A percentile compares a stretch with the other conserved stretches of the same genome.
Conservation (phyloP, 2,329 filamentous ascomycete genomes). For the Talaromyces sp. region DNA sequence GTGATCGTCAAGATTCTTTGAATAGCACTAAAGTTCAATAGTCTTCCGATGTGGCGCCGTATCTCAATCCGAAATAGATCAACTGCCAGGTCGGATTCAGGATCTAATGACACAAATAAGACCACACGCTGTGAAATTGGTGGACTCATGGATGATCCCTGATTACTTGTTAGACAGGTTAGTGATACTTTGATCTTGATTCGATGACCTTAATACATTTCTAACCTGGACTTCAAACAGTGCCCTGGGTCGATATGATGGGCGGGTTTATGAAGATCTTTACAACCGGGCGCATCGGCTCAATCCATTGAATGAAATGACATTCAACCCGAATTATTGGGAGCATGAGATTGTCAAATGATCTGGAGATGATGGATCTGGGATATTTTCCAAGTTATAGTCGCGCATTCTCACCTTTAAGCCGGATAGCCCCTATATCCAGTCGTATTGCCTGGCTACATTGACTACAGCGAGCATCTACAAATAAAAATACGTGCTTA, state of each 20-base stretch:
- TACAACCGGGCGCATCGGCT: conserved; percentile 54
- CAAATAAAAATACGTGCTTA: too few relatives aligned
- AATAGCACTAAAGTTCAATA: conserved; percentile 2
- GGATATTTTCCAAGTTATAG: conserved; percentile 24
- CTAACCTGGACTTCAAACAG: conserved; percentile 27
- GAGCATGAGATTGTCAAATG: conserved; percentile 31
- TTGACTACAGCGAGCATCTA: background rate
- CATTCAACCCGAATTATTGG: conserved; percentile 49
- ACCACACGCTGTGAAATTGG: conserved; percentile 55
- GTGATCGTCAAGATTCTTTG: too few relatives aligned
- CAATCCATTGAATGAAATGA: conserved; percentile 55
- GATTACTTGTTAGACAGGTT: conserved; percentile 54
- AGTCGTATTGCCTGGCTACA: background rate
- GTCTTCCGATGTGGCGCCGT: conserved; percentile 51
- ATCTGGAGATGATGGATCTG: conserved; percentile 14
- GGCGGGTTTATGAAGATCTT: conserved; percentile 57
- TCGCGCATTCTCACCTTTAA: too few relatives aligned
- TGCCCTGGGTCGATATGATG: conserved; percentile 55
- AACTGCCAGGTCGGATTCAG: conserved; percentile 46
- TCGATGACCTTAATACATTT: background rate
- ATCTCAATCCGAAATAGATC: conserved; percentile 44
- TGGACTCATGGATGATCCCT: conserved; percentile 57
- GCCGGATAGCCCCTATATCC: too few relatives aligned
- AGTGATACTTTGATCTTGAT: background rate
- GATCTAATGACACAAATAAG: conserved; percentile 52